These are phyloP conservation scores for Penicillium cinerascens DNA, from an alignment of 495 filamentous ascomycete genomes.

Conservation along the genomic window DNA sequence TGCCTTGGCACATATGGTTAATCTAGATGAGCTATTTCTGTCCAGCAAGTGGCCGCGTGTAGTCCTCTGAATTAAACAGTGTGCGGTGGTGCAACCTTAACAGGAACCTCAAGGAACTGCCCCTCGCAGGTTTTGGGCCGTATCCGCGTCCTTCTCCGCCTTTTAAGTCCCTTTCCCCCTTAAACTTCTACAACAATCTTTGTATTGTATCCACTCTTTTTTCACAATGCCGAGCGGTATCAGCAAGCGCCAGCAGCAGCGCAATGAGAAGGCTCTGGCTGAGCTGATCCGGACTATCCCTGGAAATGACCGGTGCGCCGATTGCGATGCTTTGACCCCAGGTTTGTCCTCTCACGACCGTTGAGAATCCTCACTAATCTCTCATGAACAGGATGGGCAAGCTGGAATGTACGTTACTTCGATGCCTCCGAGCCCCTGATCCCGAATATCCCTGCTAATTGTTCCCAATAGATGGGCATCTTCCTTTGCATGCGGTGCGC, in stretches of 20 bases:
- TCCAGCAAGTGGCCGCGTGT: not conserved
- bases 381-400: slow-evolving; percentile 76
- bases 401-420: slow-evolving; percentile 81
- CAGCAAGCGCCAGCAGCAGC: slow-evolving; percentile 94
- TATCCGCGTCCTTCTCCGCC: slow-evolving; percentile 18
- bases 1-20: not conserved
- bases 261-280: slow-evolving; percentile 88
- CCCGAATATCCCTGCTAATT: slow-evolving; percentile 19
- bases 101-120: not conserved
- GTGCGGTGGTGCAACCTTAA: slow-evolving; percentile 9
- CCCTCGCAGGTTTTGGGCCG: slow-evolving; percentile 15
- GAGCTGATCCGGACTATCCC: slow-evolving; percentile 83
- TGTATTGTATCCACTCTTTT: slow-evolving; percentile 21
- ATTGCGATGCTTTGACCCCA: slow-evolving; percentile 89
- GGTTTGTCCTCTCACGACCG: slow-evolving; percentile 50
- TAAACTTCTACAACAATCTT: slow-evolving; percentile 10
- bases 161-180: slow-evolving; percentile 19
- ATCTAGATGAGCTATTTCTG: not conserved
- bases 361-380: not conserved
- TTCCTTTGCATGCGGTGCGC: slow-evolving; percentile 99
- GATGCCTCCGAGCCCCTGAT: not conserved
- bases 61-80: not conserved
- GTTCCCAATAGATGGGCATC: slow-evolving; percentile 68
- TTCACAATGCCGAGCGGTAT: slow-evolving; percentile 51
- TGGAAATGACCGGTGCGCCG: slow-evolving; percentile 92